These are phyloP conservation scores for Limonium bicolor DNA, from an alignment of 148 eudicot species.

Conservation along the genomic window DNA sequence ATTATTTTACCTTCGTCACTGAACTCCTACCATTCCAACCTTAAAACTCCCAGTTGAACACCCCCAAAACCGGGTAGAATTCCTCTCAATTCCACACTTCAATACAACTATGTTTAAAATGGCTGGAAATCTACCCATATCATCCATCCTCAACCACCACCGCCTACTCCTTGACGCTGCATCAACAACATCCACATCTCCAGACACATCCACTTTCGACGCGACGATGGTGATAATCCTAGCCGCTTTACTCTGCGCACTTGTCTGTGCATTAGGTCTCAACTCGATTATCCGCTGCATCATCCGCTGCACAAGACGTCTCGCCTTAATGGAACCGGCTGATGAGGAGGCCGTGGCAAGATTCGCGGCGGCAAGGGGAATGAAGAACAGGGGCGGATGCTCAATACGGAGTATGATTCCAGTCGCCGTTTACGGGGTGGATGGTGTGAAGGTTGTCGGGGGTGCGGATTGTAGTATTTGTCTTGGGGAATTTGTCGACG, in stretches of 20 bases:
- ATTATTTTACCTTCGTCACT: background rate
- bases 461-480: slow-evolving; percentile 48
- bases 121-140: no score
- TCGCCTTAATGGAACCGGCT: slow-evolving; percentile 9
- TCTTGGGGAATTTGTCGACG: slow-evolving; percentile 40
- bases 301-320: slow-evolving; percentile 14
- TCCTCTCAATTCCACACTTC: background rate
- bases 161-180: slow-evolving; percentile 1
- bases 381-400: slow-evolving; percentile 36
- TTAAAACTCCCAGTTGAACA: background rate
- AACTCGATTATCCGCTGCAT: slow-evolving; percentile 32
- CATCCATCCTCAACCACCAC: background rate
- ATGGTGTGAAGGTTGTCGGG: background rate
- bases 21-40: background rate
- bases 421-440: slow-evolving; percentile 19
- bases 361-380: slow-evolving; percentile 18
- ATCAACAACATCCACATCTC: background rate
- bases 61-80: background rate
- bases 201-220: slow-evolving; percentile 21
- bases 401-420: slow-evolving; percentile 21
- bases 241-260: slow-evolving; percentile 34
- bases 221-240: slow-evolving; percentile 37
- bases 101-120: background rate
- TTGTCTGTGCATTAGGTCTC: slow-evolving; percentile 33
- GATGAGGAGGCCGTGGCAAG: slow-evolving; percentile 7